phyloP scores from a whole-genome alignment of 2,329 filamentous ascomycete species.

The Sphaerulina vaccinii region DNA sequence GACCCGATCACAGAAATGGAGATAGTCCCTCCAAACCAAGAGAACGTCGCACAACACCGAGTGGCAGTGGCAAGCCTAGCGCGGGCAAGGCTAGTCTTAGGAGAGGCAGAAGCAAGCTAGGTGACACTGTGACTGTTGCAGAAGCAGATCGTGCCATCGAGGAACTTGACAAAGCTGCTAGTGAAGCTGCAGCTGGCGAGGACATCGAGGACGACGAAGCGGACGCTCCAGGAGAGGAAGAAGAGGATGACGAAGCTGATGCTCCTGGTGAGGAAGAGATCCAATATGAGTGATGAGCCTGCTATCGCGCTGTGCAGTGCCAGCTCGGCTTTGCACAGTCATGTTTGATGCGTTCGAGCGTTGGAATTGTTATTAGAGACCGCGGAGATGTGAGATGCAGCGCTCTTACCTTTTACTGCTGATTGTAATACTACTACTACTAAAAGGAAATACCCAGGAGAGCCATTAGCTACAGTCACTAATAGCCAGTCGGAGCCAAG shows the following conservation, averaged over 20 bases:
- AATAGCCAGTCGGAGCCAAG: too few species aligned
- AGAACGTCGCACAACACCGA: conserved; percentile 5
- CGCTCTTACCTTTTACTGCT: too few species aligned
- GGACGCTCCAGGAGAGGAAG: conserved; percentile 26
- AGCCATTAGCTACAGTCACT: too few species aligned
- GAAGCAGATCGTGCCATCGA: conserved; percentile 25
- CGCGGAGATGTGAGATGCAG: too few species aligned
- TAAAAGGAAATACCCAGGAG: too few species aligned
- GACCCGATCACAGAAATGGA: conserved; percentile 8
- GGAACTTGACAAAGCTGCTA: conserved; percentile 26
- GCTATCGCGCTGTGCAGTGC: not conserved
- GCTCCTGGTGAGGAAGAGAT: conserved; percentile 31
- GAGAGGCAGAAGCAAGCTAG: conserved; percentile 47
- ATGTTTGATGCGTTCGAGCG: conserved; percentile 10
- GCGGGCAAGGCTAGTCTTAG: conserved; percentile 25
- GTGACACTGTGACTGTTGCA: conserved; percentile 37
- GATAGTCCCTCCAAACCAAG: conserved; percentile 13
- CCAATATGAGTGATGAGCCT: conserved; percentile 27
- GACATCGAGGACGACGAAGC: conserved; percentile 27
- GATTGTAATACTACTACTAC: too few species aligned
- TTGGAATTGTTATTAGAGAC: not conserved
- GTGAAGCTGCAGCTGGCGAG: conserved; percentile 22
- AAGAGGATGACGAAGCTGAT: conserved; percentile 31
- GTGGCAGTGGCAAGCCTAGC: conserved; percentile 6
- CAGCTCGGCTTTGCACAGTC: not conserved